phyloP scores from a whole-genome alignment of 129 eudicot genomes.

The Flaveria linearis region DNA sequence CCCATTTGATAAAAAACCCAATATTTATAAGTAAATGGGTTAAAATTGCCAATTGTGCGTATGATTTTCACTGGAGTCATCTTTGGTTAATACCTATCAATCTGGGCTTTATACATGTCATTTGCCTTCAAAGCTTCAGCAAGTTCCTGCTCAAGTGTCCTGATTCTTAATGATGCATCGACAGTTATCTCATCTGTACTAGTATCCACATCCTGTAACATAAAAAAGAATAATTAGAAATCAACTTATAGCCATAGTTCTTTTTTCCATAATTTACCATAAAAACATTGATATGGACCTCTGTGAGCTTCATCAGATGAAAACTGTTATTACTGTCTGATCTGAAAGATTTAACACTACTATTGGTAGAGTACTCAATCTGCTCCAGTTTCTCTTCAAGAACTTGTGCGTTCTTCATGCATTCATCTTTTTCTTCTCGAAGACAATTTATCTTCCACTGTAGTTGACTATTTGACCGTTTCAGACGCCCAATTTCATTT shows the following conservation, averaged over 20 bases:
- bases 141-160: constrained; percentile 54
- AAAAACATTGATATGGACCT: constrained; percentile 39
- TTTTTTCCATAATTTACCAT: neutral
- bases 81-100: constrained; percentile 40
- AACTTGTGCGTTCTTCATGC: constrained; percentile 40
- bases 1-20: neutral
- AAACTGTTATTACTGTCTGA: constrained; percentile 33
- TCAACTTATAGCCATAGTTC: constrained; percentile 12
- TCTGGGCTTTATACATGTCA: constrained; percentile 61
- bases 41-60: neutral
- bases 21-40: constrained; percentile 12
- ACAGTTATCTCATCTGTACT: constrained; percentile 8
- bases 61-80: neutral
- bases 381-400: constrained; percentile 57
- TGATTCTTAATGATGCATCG: constrained; percentile 40
- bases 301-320: constrained; percentile 32
- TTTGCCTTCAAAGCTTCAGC: constrained; percentile 68
- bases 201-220: constrained; percentile 35
- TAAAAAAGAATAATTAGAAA: constrained; percentile 15
- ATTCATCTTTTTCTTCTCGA: constrained; percentile 59
- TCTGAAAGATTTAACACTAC: constrained; percentile 29
- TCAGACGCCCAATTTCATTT: constrained; percentile 60
- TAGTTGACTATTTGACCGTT: constrained; percentile 57
- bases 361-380: constrained; percentile 25
- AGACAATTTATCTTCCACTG: constrained; percentile 56